These are phyloP conservation scores for Nannochloris sp. DNA, from an alignment of 139 green algal genomes.

Conservation along the genomic window DNA sequence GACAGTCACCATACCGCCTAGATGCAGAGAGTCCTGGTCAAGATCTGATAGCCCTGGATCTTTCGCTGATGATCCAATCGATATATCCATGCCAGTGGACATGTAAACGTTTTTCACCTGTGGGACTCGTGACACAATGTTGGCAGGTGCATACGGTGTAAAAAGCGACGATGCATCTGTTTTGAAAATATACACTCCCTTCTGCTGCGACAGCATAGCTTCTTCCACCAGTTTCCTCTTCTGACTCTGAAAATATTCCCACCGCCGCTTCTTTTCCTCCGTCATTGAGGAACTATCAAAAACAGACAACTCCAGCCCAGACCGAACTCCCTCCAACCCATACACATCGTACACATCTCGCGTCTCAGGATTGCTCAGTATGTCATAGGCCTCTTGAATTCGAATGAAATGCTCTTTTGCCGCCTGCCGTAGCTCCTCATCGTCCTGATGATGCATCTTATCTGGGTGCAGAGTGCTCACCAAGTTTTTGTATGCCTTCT, in stretches of 20 bases:
- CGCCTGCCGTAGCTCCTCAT: conserved; percentile 12
- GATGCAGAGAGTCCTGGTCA: conserved; percentile 18
- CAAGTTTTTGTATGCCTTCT: conserved; percentile 28
- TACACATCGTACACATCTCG: conserved; percentile 49
- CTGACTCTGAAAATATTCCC: conserved; percentile 28
- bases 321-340: conserved; percentile 33
- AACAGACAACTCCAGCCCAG: conserved; percentile 32
- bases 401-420: conserved; percentile 27
- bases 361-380: conserved; percentile 33
- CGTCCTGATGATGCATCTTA: conserved; percentile 22
- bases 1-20: conserved; percentile 37
- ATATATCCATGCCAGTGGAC: conserved; percentile 25
- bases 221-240: conserved; percentile 5
- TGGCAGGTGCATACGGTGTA: conserved; percentile 22
- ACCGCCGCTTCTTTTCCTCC: conserved; percentile 38
- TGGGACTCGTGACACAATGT: conserved; percentile 11
- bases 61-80: conserved; percentile 11
- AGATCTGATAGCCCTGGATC: conserved; percentile 13
- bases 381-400: conserved; percentile 46
- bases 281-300: conserved; percentile 1
- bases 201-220: conserved; percentile 16
- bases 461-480: conserved; percentile 45
- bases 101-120: conserved; percentile 38
- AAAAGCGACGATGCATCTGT: conserved; percentile 28
- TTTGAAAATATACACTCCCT: conserved; percentile 37